Percentiles rank a stretch among this genome's conserved stretches.
These are phyloP conservation scores for Tetrapisispora pingtungensis DNA, from an alignment of 805 yeast genomes.

Conservation along the genomic window DNA sequence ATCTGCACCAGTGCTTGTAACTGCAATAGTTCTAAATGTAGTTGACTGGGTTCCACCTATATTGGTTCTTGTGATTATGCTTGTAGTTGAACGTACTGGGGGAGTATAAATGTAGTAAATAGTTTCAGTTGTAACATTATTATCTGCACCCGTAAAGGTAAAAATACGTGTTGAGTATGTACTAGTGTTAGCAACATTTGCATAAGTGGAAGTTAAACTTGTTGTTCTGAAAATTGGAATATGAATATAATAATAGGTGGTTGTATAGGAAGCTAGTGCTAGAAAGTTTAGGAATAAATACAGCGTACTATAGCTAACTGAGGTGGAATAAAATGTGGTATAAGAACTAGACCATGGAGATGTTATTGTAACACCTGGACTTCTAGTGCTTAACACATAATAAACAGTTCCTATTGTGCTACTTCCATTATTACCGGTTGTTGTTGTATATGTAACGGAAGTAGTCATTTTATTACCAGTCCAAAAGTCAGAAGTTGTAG, in stretches of 20 bases:
- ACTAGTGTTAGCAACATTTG: constrained; percentile 3
- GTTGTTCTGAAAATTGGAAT: not conserved
- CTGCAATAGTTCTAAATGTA: not conserved
- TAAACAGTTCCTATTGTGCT: not conserved
- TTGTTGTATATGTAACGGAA: not conserved
- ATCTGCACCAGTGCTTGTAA: not conserved
- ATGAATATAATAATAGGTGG: not conserved
- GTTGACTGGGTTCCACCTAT: not conserved
- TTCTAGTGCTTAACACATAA: not conserved
- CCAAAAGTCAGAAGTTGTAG: constrained; percentile 1
- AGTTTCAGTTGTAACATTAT: constrained; percentile 7
- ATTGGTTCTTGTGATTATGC: not conserved
- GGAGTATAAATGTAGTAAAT: constrained; percentile 9
- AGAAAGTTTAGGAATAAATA: not conserved
- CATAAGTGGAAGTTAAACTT: not conserved
- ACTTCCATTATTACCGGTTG: not conserved
- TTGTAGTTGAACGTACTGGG: not conserved
- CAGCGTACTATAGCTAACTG: not conserved
- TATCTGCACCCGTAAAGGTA: constrained; percentile 8
- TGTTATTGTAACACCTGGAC: not conserved
- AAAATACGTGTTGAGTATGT: constrained; percentile 6
- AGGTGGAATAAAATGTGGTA: constrained; percentile 2
- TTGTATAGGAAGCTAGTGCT: not conserved
- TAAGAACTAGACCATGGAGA: constrained; percentile 5
- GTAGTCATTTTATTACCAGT: not conserved